Conservation (phyloP, 306 rosid species). For the Ormosia emarginata region DNA sequence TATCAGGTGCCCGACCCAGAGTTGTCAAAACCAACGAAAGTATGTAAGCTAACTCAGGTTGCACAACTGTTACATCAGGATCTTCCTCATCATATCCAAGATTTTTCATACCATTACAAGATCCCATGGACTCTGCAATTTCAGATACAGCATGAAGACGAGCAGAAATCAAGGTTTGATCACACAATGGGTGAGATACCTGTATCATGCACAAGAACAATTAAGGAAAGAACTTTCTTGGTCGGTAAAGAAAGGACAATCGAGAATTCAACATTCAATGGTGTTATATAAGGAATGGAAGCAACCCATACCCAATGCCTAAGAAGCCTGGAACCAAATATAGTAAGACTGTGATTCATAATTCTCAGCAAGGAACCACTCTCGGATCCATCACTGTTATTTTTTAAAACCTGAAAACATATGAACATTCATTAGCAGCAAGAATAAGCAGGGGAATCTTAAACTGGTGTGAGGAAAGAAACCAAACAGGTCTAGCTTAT, state of each 20-base stretch:
- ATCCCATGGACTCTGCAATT: constrained; percentile 82
- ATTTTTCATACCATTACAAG: constrained; percentile 47
- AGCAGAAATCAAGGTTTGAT: constrained; percentile 69
- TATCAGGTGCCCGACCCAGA: constrained; percentile 73
- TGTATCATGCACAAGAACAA: constrained; percentile 46
- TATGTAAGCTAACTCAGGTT: constrained; percentile 47
- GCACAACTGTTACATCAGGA: constrained; percentile 38
- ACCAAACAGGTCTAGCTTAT: constrained; percentile 14
- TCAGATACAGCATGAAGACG: constrained; percentile 91
- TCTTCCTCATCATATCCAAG: constrained; percentile 32
- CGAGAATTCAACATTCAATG: neutral
- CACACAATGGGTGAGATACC: constrained; percentile 88
- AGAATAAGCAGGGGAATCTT: constrained; percentile 1
- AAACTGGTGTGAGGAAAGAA: neutral
- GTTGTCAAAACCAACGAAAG: constrained; percentile 70
- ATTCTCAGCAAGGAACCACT: constrained; percentile 80
- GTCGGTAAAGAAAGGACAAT: neutral
- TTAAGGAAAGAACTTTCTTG: constrained; percentile 11
- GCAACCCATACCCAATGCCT: constrained; percentile 73
- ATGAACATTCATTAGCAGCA: constrained; percentile 11
- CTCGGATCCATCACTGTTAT: constrained; percentile 82
- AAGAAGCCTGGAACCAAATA: constrained; percentile 90
- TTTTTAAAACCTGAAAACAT: constrained; percentile 66
- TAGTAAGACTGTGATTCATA: constrained; percentile 84
- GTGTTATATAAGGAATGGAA: neutral